These are phyloP conservation scores for Microdochium bolleyi DNA, from an alignment of 2,329 filamentous ascomycete genomes.

Conservation along the genomic window DNA sequence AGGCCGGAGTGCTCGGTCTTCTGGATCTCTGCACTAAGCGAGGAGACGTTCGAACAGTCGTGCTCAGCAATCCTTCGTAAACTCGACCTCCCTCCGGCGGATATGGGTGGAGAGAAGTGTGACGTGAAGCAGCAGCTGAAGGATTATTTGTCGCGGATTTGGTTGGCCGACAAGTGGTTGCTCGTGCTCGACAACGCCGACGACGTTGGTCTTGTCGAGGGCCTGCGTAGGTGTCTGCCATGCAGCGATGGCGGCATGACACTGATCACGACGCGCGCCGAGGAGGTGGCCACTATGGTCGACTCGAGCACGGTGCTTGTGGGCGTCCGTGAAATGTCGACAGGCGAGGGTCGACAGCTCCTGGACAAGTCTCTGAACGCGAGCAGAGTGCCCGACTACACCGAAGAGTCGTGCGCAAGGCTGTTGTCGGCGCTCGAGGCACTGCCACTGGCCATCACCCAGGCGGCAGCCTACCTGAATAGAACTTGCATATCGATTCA, in stretches of 20 bases:
- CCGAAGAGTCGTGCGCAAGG: slow-evolving; percentile 5
- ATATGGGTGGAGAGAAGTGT: slow-evolving; percentile 13
- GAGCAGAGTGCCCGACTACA: slow-evolving; percentile 6
- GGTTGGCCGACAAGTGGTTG: slow-evolving; percentile 23
- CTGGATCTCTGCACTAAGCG: slow-evolving; percentile 25
- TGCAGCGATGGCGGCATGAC: slow-evolving; percentile 19
- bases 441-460: slow-evolving; percentile 30
- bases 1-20: slow-evolving; percentile 27
- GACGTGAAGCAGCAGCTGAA: slow-evolving; percentile 28
- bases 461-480: slow-evolving; percentile 32
- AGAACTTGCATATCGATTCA: slow-evolving; percentile 11
- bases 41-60: slow-evolving; percentile 21
- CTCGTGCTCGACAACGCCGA: slow-evolving; percentile 37
- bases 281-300: slow-evolving; percentile 18
- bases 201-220: slow-evolving; percentile 21
- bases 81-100: slow-evolving; percentile 17
- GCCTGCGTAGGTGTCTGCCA: slow-evolving; percentile 22
- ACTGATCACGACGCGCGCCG: slow-evolving; percentile 28
- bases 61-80: slow-evolving; percentile 22
- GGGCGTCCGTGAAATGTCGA: slow-evolving; percentile 19
- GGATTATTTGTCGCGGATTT: slow-evolving; percentile 16
- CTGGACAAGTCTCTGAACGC: slow-evolving; percentile 14
- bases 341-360: slow-evolving; percentile 15
- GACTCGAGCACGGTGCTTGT: slow-evolving; percentile 13
- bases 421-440: slow-evolving; percentile 23